Evolutionary conservation across 2,329 filamentous ascomycete genomes (phyloP).

Genomic region (Colletotrichum spaethianum): DNA sequence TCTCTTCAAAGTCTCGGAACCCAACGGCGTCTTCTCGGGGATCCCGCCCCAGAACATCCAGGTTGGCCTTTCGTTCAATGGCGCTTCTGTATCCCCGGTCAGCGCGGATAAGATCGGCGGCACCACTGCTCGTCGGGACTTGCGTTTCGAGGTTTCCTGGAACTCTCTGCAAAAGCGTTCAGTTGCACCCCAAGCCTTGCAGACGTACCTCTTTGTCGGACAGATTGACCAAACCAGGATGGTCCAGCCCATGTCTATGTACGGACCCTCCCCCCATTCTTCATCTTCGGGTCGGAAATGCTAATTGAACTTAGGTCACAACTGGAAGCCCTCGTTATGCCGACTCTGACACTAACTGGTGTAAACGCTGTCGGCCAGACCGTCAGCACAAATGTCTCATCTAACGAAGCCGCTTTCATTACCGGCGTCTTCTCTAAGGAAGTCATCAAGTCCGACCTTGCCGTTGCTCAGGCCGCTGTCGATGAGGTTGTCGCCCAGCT

Average conservation of each 20-base stretch:
- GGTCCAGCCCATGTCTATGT: conserved; percentile 71
- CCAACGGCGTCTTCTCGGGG: conserved; percentile 67
- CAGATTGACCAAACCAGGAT: conserved; percentile 74
- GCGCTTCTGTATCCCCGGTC: conserved; percentile 66
- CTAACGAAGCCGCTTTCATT: conserved; percentile 80
- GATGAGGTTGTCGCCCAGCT: conserved; percentile 61
- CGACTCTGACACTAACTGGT: conserved; percentile 77
- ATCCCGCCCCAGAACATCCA: conserved; percentile 67
- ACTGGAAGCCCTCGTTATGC: conserved; percentile 76
- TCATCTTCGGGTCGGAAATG: conserved; percentile 4
- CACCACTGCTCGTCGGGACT: conserved; percentile 44
- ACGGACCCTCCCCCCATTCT: conserved; percentile 51
- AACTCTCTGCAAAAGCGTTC: conserved; percentile 36
- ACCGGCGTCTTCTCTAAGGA: conserved; percentile 77
- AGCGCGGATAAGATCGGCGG: conserved; percentile 47
- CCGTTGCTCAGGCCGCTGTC: conserved; percentile 65
- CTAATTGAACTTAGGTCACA: conserved; percentile 59
- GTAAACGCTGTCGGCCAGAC: conserved; percentile 63
- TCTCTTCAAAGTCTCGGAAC: conserved; percentile 77
- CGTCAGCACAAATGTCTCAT: conserved; percentile 75
- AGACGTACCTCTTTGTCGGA: conserved; percentile 78
- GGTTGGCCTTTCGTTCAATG: conserved; percentile 68
- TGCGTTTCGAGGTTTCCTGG: conserved; percentile 24
- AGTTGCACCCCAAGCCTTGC: conserved; percentile 61
- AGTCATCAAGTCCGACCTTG: conserved; percentile 65